Evolutionary conservation across 164 flowering plant species (phyloP), one percentile per base, ranked within the genome.

Genomic region (Sedum album): DNA sequence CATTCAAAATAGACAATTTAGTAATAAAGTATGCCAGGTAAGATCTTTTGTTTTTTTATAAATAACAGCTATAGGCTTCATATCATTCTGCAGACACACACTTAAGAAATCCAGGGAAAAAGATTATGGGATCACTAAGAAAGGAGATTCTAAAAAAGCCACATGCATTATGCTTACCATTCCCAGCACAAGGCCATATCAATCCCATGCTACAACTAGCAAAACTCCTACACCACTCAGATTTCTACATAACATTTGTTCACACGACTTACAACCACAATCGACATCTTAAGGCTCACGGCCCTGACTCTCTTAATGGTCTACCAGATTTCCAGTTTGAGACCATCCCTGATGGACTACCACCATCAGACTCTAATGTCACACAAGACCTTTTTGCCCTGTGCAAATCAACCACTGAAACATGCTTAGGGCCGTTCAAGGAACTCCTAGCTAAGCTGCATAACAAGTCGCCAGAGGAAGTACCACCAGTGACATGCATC

Each of bases 331-430:
- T 85, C 63, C 76, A 69, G 0, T 85, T 82, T 69, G 73, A 72
- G 6, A 69, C 80, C 28, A 82, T 85, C 14, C 82, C 86, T 0
- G 89, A 84, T 53, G 86, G 89, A 13, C 77, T 83, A 2, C 66
- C 66, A 51, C 25, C 28, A 1, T 51, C 57, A 0, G 79, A 81
- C 48, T 42, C n/a, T 4, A 77, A 82, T 4, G 73, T 68, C 61
- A 82, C 83, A 23, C 88, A 82, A 67, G 81, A 83, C 67, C 72
- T 81, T 6, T 80, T 84, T 0, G n/a, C 79, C 6, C 78, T 83
- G 0, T 79, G 80, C 28, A 25, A n/a, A 1, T 79, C 84, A 62
- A 75, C 75, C 1, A 67, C 31, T 1, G 68, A 20, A 2, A 74
- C 48, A 25, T 76, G 82, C 57, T 26, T 73, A 21, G 74, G 48